Evolutionary conservation across 768 basidiomycete genomes (phyloP), one percentile per base, ranked within the genome.

Genomic region (Suillus alpinus): DNA sequence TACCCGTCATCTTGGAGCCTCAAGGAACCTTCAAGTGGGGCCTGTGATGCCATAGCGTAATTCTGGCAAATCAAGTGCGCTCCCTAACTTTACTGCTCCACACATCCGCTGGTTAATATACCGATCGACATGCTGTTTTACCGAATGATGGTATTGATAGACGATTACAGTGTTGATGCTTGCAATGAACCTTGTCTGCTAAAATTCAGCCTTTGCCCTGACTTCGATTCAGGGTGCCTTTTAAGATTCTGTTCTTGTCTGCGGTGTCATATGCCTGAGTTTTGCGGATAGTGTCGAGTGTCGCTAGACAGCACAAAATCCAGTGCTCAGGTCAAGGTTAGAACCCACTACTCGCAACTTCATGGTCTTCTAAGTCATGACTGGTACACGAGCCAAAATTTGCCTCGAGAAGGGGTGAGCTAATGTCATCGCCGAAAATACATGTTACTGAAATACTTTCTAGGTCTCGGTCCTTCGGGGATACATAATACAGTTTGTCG

Each of bases 381-480:
- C 51, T 8, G 52, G 23, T 3, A 23, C 26, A 39, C 34, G 14
- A 23, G 20, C 8, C 14, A 36, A 36, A 23, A 4, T 20, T 36
- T 7, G 13, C 13, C 13, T 20, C 7, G 16, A 13, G 34, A 20
- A 20, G 12, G 23, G 14, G n/a, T 20, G 20, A 5, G 7, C 34
- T 26, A 16, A 53, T 37, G 23, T 26, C 52, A 20, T 34, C n/a
- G 36, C 14, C 8, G 14, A 37, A 18, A 23, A 36, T 36, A 2
- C 16, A 31, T 26, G 13, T 29, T 32, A n/a, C 51, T 56, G 23
- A 40, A 31, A 40, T 49, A 16, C 23, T 47, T 53, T 34, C 16
- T 40, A 56, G 61, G 57, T 46, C 18, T 29, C 34, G 44, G 12
- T 62, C 13, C 34, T 57, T 10, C 61, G 62, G 16, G n/a, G 29